Base-by-base conservation (phyloP, 1,139 yeast genomes). In the Kodamaea ohmeri region DNA sequence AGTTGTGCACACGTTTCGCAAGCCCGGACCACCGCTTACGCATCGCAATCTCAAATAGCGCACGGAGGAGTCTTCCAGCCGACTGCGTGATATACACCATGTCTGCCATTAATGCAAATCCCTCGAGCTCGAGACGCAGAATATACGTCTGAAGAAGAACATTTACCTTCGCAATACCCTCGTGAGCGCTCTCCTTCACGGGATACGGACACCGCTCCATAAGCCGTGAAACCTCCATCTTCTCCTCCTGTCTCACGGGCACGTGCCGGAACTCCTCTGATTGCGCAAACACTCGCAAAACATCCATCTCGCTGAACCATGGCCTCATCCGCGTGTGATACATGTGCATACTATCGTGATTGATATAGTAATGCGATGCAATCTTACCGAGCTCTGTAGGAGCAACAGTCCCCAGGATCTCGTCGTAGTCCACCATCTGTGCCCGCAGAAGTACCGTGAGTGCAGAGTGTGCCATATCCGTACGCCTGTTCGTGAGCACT, bases 51-150 rank as follows among this genome's bases (percentile, higher is more conserved):
- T 92, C 97, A 55, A 76, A 82, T 47, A 94, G 75, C 0, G 98
- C 97, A 38, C 97, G 66, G 38, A 90, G 67, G 30, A 94, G 61
- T 55, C 99, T 75, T 5, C 95, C 95, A 0, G 97, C 97, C 26
- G 95, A 87, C 57, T 92, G 98, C 0, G 94, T 86, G 29, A 94
- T 78, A 53, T 87, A 92, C 3, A 87, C 74, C 97, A 90, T 89
- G 63, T 94, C 99, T 0, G 97, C 81, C 72, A 84, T 79, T 42
- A 94, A 63, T 0, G 97, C 97, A 65, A 87, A 87, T 1, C 97
- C 98, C 2, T 85, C 95, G 12, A 94, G 65, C 8, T 71, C 65
- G 28, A 90, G 63, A 25, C 83, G 63, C 1, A 97, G 86, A 13
- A 94, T 83, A 52, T 86, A 89, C 0, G 96, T 78, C 55, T 94